Evolutionary conservation across 345 rosid species (phyloP).

Genomic region (Arabidopsis thaliana): TAIR10.1 NC_003076.8:8059001-8059500

Average conservation of each 20-base stretch:
- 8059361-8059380: conserved; percentile 13
- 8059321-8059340: neutral
- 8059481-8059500: conserved; percentile 88
- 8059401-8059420: conserved; percentile 6
- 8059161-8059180: conserved; percentile 1
- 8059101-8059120: neutral
- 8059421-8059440: conserved; percentile 36
- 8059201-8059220: neutral
- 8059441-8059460: conserved; percentile 64
- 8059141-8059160: neutral
- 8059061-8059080: conserved; percentile 61
- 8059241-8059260: neutral
- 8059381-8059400: neutral
- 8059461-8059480: conserved; percentile 67
- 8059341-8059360: neutral
- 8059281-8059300: neutral
- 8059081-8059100: neutral
- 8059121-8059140: conserved; percentile 33
- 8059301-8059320: neutral
- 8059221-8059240: conserved; percentile 5
- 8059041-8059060: conserved; percentile 58
- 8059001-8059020: conserved; percentile 74
- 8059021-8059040: conserved; percentile 40
- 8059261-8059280: neutral
- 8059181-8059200: neutral